Evolutionary conservation across 1,139 yeast genomes (phyloP), one percentile per base, ranked within the genome.

Genomic region (Suhomyces bokatorum): DNA sequence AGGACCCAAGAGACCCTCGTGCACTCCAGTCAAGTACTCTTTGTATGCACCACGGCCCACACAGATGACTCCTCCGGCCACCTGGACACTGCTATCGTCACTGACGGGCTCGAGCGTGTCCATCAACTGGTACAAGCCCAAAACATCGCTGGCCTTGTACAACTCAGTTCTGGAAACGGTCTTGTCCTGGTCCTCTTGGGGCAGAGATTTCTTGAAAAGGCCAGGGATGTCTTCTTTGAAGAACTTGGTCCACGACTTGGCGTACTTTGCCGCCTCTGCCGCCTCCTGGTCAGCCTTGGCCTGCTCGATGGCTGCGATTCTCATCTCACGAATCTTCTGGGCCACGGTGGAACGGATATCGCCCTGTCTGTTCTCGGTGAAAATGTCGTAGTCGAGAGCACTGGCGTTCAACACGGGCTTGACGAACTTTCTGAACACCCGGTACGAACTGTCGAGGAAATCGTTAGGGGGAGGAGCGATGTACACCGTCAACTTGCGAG

Each of bases 391-490:
- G 64, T 95, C 99, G 20, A 93, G 67, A 2, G 97, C 96, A 8
- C 90, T 87, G 2, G 96, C 77, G 54, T 87, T 88, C 54, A 95
- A 71, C 5, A 91, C 77, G 0, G 99, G 99, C 67, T 93, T 93
- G 55, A 91, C 77, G 60, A 81, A 91, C 49, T 85, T 81, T 53
- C 89, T 78, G 74, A 93, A 90, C 46, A 86, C 78, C 48, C 77
- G 77, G 66, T 87, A 63, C 14, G 95, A 83, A 49, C 83, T 84
- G 38, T 86, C 96, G 41, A 95, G 69, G 57, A 83, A 89, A 62
- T 93, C 98, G 55, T 89, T 87, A 13, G 99, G 99, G 12, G 98
- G 97, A 13, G 99, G 99, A 0, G 97, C 96, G 47, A 91, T 78
- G 59, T 84, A 91, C 1, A 95, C 82, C 1, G 89, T 83, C 44